A percentile compares a stretch with the other conserved stretches of the same genome.
These are phyloP conservation scores for Escovopsis sp. DNA, from an alignment of 2,329 filamentous ascomycete genomes.

Conservation along the genomic window DNA sequence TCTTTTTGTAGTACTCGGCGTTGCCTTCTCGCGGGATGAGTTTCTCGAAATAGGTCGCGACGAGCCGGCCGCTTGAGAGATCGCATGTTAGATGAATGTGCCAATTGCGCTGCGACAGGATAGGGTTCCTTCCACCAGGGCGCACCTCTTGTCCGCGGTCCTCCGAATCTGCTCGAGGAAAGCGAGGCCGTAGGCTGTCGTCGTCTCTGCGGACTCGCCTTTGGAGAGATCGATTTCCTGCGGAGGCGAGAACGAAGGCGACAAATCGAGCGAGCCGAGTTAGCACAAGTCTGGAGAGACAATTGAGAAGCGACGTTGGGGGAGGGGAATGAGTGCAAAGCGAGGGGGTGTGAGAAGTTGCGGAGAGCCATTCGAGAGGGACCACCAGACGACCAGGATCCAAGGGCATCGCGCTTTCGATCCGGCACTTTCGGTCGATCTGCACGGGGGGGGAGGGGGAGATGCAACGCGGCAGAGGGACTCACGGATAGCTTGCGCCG, in stretches of 20 bases:
- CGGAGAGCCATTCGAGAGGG: not conserved
- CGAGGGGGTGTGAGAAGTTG: not conserved
- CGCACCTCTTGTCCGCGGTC: constrained; percentile 71
- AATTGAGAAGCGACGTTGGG: not conserved
- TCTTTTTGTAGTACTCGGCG: constrained; percentile 64
- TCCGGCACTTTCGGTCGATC: too few relatives aligned
- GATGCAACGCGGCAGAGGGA: constrained; percentile 7
- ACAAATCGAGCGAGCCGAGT: not conserved
- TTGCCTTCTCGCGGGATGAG: constrained; percentile 50
- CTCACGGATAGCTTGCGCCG: constrained; percentile 38
- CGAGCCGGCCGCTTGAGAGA: constrained; percentile 47
- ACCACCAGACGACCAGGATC: not conserved
- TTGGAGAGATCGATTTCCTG: constrained; percentile 33
- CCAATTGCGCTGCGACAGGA: not conserved
- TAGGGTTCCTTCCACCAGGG: constrained; percentile 6
- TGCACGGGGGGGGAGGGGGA: not conserved
- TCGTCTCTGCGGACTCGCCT: constrained; percentile 52
- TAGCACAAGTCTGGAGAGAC: constrained; percentile 1
- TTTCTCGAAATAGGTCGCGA: constrained; percentile 61
- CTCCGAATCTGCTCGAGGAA: constrained; percentile 63
- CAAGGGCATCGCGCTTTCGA: not conserved
- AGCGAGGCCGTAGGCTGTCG: constrained; percentile 54
- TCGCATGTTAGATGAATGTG: constrained; percentile 7
- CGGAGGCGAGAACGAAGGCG: not conserved
- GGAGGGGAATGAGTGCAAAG: not conserved